A percentile compares a stretch with the other conserved stretches of the same genome.
phyloP scores from a whole-genome alignment of 1,284 basidiomycete species.

The Flammula alnicola region DNA sequence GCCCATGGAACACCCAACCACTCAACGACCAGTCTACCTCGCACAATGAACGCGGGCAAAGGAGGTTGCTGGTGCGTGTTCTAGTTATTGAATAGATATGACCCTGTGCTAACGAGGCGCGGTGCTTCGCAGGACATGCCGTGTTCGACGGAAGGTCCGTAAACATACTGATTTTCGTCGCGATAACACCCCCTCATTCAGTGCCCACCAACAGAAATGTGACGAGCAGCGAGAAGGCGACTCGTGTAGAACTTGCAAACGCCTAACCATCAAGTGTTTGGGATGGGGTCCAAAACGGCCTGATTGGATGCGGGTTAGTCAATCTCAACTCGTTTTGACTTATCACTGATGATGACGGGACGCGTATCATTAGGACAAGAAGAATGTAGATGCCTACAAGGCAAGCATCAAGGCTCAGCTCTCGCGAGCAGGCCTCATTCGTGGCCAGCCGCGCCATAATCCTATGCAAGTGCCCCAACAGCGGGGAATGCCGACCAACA shows the following conservation, averaged over 20 bases:
- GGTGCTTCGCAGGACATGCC: conserved; percentile 66
- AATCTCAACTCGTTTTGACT: conserved; percentile 2
- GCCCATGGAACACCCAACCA: conserved; percentile 53
- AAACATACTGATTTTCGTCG: conserved; percentile 17
- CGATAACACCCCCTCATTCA: conserved; percentile 16
- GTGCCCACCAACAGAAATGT: conserved; percentile 63
- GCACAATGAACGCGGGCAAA: conserved; percentile 59
- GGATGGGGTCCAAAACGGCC: conserved; percentile 81
- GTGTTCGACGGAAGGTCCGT: conserved; percentile 76
- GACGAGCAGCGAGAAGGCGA: conserved; percentile 79
- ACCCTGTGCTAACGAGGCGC: conserved; percentile 12
- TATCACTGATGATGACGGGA: too few relatives aligned
- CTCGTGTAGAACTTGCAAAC: conserved; percentile 78
- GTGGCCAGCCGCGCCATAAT: conserved; percentile 72
- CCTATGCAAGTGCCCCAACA: conserved; percentile 41
- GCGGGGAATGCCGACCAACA: conserved; percentile 13
- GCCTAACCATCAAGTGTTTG: conserved; percentile 75
- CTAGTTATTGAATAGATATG: conserved; percentile 6
- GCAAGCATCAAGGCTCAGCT: conserved; percentile 82
- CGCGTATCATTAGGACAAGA: conserved; percentile 84
- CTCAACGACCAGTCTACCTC: conserved; percentile 54
- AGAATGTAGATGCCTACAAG: conserved; percentile 79
- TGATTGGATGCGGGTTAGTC: conserved; percentile 82
- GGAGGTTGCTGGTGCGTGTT: conserved; percentile 75
- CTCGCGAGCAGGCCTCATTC: conserved; percentile 74